phyloP scores from a whole-genome alignment of 345 rosid genomes.

The Hypericum androsaemum region DNA sequence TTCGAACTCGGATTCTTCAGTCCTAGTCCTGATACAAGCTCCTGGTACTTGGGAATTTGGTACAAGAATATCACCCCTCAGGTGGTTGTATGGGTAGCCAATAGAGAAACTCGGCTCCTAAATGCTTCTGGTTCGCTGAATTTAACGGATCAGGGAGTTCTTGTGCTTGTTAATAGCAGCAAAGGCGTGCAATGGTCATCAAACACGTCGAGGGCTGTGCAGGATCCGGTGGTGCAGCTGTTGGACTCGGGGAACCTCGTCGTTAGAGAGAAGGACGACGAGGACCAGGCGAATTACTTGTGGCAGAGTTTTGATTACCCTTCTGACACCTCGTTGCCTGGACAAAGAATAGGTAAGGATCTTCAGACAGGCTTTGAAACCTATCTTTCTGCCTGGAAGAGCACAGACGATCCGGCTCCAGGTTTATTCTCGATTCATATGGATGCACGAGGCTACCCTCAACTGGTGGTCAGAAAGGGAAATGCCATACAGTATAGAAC shows the following conservation, averaged over 20 bases:
- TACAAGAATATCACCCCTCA: not conserved
- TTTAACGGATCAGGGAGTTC: not conserved
- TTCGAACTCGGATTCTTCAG: not conserved
- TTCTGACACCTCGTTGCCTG: not conserved
- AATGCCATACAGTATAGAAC: not conserved
- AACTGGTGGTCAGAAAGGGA: not conserved
- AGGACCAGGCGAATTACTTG: not conserved
- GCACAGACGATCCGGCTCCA: not conserved
- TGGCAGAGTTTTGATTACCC: not conserved
- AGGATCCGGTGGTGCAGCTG: not conserved
- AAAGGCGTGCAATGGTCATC: not conserved
- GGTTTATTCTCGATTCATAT: not conserved
- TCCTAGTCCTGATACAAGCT: not conserved
- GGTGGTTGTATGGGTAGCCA: not conserved
- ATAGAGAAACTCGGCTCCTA: not conserved
- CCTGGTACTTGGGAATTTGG: not conserved
- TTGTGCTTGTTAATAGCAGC: not conserved
- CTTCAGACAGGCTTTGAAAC: not conserved
- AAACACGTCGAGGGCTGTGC: not conserved
- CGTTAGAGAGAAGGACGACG: not conserved
- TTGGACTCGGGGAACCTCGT: not conserved
- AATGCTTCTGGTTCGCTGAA: not conserved
- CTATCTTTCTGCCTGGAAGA: not conserved
- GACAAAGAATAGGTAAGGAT: not conserved
- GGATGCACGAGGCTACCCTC: not conserved